Evolutionary conservation across 352 stramenopile species (phyloP).

Genomic region (Globisporangium ultimum): DNA sequence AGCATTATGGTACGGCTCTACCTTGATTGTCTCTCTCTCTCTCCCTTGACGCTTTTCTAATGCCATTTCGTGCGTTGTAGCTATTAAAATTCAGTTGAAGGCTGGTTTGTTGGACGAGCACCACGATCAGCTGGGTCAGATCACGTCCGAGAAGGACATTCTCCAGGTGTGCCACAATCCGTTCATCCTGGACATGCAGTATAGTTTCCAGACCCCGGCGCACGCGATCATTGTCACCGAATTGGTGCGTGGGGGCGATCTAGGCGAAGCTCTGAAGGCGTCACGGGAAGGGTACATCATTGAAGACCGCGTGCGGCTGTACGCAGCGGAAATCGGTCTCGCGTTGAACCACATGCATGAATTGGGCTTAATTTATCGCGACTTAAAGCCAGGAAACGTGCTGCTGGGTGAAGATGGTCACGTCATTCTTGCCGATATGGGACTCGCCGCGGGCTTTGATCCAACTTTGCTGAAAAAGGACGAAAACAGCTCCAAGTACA

Average conservation of each 20-base stretch:
- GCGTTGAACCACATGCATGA: conserved; percentile 88
- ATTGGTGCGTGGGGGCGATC: conserved; percentile 75
- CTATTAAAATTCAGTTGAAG: conserved; percentile 93
- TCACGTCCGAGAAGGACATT: conserved; percentile 88
- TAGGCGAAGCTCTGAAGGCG: conserved; percentile 71
- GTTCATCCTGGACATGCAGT: conserved; percentile 89
- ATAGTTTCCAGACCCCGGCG: conserved; percentile 85
- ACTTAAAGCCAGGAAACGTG: conserved; percentile 90
- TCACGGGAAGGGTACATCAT: conserved; percentile 68
- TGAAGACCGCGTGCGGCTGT: conserved; percentile 75
- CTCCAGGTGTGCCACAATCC: conserved; percentile 86
- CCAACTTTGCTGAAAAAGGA: conserved; percentile 48
- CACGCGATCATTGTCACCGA: conserved; percentile 89
- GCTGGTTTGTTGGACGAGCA: conserved; percentile 83
- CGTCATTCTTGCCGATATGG: conserved; percentile 89
- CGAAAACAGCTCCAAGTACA: conserved; percentile 45
- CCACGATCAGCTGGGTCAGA: conserved; percentile 78
- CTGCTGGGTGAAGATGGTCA: conserved; percentile 86
- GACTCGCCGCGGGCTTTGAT: conserved; percentile 68
- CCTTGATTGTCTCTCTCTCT: background rate
- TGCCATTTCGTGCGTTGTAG: conserved; percentile 18
- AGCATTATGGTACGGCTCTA: conserved; percentile 73
- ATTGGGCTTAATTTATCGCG: conserved; percentile 83
- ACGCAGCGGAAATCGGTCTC: conserved; percentile 82
- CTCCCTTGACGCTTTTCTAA: background rate